Conservation (phyloP, 257 asterid species). For the Cinchona pubescens region DNA sequence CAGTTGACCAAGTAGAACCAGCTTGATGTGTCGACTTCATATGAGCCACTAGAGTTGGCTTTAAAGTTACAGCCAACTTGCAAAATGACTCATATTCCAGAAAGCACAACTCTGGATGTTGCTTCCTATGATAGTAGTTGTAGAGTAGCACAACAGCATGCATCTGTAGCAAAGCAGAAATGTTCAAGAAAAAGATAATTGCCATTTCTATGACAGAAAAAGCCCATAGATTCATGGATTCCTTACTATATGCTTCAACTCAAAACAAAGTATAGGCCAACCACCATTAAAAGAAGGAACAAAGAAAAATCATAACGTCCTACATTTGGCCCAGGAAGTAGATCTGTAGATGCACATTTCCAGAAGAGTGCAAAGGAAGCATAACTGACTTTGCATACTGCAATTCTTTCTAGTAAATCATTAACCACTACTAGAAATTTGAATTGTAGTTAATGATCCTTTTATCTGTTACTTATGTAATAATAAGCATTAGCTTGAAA, state of each 20-base stretch:
- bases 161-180: slow-evolving; percentile 40
- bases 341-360: neutral
- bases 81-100: slow-evolving; percentile 45
- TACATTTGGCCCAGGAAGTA: neutral
- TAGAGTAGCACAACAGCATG: slow-evolving; percentile 78
- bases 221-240: no score
- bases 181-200: neutral
- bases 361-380: neutral
- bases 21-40: slow-evolving; percentile 29
- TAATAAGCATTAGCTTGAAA: no score
- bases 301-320: no score
- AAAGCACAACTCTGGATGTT: slow-evolving; percentile 32
- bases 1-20: slow-evolving; percentile 16
- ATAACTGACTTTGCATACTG: neutral
- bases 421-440: no score
- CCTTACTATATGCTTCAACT: neutral
- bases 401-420: neutral
- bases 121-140: slow-evolving; percentile 74
- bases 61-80: slow-evolving; percentile 42
- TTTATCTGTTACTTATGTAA: no score
- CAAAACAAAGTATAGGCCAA: no score
- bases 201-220: neutral
- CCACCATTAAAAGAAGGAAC: neutral
- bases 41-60: slow-evolving; percentile 41
- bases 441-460: neutral